phyloP scores from a whole-genome alignment of 352 stramenopile species.

The Pythium periplocum region DNA sequence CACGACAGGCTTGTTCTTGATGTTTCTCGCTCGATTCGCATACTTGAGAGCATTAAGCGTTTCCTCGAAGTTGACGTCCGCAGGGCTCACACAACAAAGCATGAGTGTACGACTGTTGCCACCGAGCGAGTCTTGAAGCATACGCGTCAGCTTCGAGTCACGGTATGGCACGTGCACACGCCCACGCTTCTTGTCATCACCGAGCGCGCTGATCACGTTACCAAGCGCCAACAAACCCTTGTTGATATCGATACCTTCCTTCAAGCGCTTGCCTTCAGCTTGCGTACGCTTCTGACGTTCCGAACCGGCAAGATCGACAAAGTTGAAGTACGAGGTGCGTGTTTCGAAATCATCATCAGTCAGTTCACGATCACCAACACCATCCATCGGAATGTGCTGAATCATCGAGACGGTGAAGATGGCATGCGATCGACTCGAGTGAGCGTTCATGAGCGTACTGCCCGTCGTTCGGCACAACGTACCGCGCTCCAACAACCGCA shows the following conservation, averaged over 20 bases:
- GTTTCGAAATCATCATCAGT: slow-evolving; percentile 68
- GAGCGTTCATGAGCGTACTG: slow-evolving; percentile 91
- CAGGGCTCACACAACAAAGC: slow-evolving; percentile 90
- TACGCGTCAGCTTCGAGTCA: slow-evolving; percentile 92
- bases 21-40: slow-evolving; percentile 88
- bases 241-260: slow-evolving; percentile 98
- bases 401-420: slow-evolving; percentile 89
- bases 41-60: slow-evolving; percentile 91
- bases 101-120: slow-evolving; percentile 91
- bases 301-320: slow-evolving; percentile 89
- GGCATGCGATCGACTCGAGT: slow-evolving; percentile 88
- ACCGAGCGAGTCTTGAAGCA: slow-evolving; percentile 91
- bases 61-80: slow-evolving; percentile 89
- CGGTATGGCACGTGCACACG: slow-evolving; percentile 92
- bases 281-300: slow-evolving; percentile 95
- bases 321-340: slow-evolving; percentile 86
- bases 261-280: slow-evolving; percentile 87
- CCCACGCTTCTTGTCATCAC: slow-evolving; percentile 88
- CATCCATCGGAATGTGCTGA: slow-evolving; percentile 64
- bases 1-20: slow-evolving; percentile 86
- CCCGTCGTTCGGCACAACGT: slow-evolving; percentile 80
- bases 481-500: slow-evolving; percentile 78
- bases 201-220: slow-evolving; percentile 97
- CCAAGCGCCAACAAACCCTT: slow-evolving; percentile 96
- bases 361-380: slow-evolving; percentile 29